These are phyloP conservation scores for Dianthus caryophyllus DNA, from an alignment of 148 eudicot species.

Conservation along the genomic window DNA sequence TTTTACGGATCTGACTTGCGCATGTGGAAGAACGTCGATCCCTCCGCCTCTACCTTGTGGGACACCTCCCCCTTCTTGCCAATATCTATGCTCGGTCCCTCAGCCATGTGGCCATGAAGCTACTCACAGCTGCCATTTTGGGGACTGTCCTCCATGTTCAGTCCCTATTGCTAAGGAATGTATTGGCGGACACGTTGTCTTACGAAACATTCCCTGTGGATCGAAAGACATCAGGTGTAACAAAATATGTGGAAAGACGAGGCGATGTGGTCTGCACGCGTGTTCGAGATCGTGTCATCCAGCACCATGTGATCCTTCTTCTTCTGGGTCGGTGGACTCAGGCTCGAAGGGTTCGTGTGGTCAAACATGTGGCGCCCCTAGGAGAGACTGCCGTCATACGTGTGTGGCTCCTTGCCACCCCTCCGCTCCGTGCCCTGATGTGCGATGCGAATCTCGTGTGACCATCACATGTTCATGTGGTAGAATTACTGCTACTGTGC, in stretches of 20 bases:
- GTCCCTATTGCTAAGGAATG: constrained; percentile 87
- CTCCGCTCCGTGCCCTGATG: constrained; percentile 63
- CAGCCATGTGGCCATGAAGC: constrained; percentile 94
- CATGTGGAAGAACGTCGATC: constrained; percentile 85
- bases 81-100: constrained; percentile 66
- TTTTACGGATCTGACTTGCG: constrained; percentile 78
- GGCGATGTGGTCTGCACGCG: constrained; percentile 88
- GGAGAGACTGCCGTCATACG: constrained; percentile 91
- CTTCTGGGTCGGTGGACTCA: constrained; percentile 33
- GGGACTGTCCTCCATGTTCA: constrained; percentile 90
- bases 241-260: constrained; percentile 74
- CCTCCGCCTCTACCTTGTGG: constrained; percentile 95
- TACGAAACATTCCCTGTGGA: constrained; percentile 95
- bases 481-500: constrained; percentile 59
- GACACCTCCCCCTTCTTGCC: constrained; percentile 88
- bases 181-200: constrained; percentile 87
- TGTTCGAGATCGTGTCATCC: constrained; percentile 88
- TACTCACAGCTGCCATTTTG: constrained; percentile 92
- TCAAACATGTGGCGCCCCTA: constrained; percentile 87
- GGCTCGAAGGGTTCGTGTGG: constrained; percentile 59
- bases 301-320: constrained; percentile 64
- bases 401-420: constrained; percentile 84
- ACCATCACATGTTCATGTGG: constrained; percentile 88
- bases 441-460: constrained; percentile 69
- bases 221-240: constrained; percentile 88